These are phyloP conservation scores for Rhodosporidiobolus odoratus DNA, from an alignment of 768 basidiomycete species.

Conservation along the genomic window DNA sequence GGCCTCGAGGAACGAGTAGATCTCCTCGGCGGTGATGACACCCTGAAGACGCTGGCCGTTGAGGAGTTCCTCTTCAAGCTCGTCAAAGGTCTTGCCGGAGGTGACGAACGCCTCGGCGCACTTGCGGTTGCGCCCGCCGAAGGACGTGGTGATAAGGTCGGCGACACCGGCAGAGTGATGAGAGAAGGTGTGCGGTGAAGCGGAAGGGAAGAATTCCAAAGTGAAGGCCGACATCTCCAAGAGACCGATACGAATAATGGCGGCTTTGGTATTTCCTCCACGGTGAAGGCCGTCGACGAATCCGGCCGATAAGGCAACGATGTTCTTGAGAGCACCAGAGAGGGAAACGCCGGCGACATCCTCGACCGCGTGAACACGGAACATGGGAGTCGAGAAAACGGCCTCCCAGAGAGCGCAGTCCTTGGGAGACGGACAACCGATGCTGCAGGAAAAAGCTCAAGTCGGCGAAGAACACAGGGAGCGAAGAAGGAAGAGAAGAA, in stretches of 20 bases:
- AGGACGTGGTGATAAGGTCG: conserved; percentile 47
- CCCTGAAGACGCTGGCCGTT: conserved; percentile 51
- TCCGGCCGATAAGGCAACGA: conserved; percentile 45
- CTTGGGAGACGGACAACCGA: conserved; percentile 34
- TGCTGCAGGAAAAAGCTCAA: not conserved
- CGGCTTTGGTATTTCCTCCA: conserved; percentile 44
- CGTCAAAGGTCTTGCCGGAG: conserved; percentile 49
- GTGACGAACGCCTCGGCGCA: conserved; percentile 50
- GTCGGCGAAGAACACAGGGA: conserved; percentile 19
- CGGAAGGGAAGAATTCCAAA: conserved; percentile 49
- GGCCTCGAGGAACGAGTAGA: conserved; percentile 48
- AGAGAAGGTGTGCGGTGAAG: conserved; percentile 49
- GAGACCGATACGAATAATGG: conserved; percentile 52
- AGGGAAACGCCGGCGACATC: conserved; percentile 51
- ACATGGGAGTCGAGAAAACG: conserved; percentile 48
- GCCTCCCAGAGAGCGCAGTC: conserved; percentile 41
- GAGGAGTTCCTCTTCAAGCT: conserved; percentile 48
- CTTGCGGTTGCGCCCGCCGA: conserved; percentile 45
- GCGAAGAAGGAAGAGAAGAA: conserved; percentile 29
- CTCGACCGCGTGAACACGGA: conserved; percentile 49
- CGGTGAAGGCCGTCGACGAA: conserved; percentile 48
- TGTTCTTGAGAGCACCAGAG: conserved; percentile 52
- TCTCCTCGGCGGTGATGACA: conserved; percentile 45
- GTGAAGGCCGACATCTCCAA: conserved; percentile 52
- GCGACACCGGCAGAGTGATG: conserved; percentile 51